Evolutionary conservation across 805 yeast genomes (phyloP).

Genomic region (Kuraishia hungarica): DNA sequence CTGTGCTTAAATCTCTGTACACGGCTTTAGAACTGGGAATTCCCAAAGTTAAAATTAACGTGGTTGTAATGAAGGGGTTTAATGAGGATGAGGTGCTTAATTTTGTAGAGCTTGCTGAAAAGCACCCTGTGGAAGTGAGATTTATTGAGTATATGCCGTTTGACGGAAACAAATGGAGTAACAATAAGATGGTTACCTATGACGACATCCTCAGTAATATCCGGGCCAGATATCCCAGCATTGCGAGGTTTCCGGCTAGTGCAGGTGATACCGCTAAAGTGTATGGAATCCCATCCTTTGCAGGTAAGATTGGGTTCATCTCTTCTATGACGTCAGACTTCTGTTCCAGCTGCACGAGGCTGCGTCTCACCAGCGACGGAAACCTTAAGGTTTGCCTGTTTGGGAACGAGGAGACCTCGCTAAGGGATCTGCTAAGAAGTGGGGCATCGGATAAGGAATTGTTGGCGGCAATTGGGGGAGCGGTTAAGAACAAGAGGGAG

Average conservation of each 20-base stretch:
- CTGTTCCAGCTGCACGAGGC: conserved; percentile 43
- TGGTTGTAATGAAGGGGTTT: conserved; percentile 38
- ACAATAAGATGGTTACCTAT: conserved; percentile 34
- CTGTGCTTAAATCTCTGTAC: conserved; percentile 34
- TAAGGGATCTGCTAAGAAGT: conserved; percentile 33
- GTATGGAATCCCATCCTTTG: conserved; percentile 31
- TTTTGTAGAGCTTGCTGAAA: conserved; percentile 33
- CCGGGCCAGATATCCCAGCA: conserved; percentile 19
- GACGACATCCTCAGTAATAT: conserved; percentile 32
- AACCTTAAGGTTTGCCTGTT: conserved; percentile 46
- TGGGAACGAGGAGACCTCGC: conserved; percentile 40
- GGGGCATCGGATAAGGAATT: conserved; percentile 27
- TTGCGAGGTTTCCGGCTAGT: conserved; percentile 14
- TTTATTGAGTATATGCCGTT: conserved; percentile 56
- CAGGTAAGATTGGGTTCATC: conserved; percentile 41
- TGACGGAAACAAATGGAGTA: conserved; percentile 45
- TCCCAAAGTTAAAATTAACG: conserved; percentile 38
- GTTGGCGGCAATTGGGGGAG: conserved; percentile 29
- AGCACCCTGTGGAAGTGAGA: conserved; percentile 34
- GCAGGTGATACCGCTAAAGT: conserved; percentile 43
- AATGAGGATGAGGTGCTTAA: conserved; percentile 44
- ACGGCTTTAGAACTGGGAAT: conserved; percentile 34
- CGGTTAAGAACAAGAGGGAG: conserved; percentile 37
- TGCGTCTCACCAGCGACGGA: conserved; percentile 44
- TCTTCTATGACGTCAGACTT: conserved; percentile 49